Conservation (phyloP, 768 basidiomycete genomes). For the Rhodosporidiobolus odoratus region DNA sequence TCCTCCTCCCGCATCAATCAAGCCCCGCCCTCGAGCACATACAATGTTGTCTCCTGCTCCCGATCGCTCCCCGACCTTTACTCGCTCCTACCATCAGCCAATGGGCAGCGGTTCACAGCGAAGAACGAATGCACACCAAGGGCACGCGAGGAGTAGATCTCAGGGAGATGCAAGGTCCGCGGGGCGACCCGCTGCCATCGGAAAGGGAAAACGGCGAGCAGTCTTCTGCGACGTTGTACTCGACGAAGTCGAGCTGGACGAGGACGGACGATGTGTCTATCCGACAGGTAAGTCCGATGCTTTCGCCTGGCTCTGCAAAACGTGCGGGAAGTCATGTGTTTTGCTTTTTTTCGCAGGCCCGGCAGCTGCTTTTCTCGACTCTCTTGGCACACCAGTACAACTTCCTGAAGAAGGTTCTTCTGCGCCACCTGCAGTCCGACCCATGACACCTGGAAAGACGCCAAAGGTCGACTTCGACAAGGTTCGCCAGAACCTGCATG, state of each 20-base stretch:
- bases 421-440: not conserved
- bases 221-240: conserved; percentile 35
- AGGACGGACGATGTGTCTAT: not conserved
- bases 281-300: conserved; percentile 16
- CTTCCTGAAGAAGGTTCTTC: not conserved
- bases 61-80: not conserved
- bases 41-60: conserved; percentile 1
- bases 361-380: conserved; percentile 15
- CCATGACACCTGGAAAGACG: conserved; percentile 12
- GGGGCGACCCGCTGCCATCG: not conserved
- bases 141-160: conserved; percentile 10
- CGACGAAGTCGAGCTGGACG: conserved; percentile 12
- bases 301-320: too few relatives aligned
- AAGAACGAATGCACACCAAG: not conserved
- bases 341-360: not conserved
- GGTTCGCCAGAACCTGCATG: conserved; percentile 23
- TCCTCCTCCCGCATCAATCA: not conserved
- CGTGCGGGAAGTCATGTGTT: not conserved
- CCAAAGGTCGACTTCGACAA: conserved; percentile 19
- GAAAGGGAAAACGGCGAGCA: conserved; percentile 2
- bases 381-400: conserved; percentile 10
- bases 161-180: not conserved
- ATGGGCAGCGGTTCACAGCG: conserved; percentile 15
- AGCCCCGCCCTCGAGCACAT: conserved; percentile 15
- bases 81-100: conserved; percentile 28